Evolutionary conservation across 2,329 filamentous ascomycete genomes (phyloP), one percentile per base, ranked within the genome.

Genomic region (Xenoacremonium recifei): DNA sequence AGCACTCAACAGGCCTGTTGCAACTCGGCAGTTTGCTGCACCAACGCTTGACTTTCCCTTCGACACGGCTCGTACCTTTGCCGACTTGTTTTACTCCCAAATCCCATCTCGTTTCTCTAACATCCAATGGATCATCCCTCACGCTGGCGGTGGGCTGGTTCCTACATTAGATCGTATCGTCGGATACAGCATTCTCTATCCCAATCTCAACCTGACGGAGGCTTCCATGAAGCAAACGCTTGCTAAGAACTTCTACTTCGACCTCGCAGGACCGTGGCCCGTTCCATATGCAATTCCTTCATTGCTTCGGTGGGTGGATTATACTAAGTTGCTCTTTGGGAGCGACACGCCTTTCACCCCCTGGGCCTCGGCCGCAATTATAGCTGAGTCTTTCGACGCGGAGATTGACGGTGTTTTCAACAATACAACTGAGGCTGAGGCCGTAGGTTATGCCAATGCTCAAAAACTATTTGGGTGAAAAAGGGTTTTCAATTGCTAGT

Each of bases 221-320:
- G 73, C 80, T 2, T 36, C 25, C 2, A 18, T 58, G 33, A 50
- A 40, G 11, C 42, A 34, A 1, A 49, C 43, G 4, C 42, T 58
- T 1, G 23, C 39, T 0, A 30, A 33, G 1, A 53, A 44, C 18
- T 58, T 58, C 37, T 58, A 52, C 44, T 55, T 58, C 29, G 55
- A 58, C n/a, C 48, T 58, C 4, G 53, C 55, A 2, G 55, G 55
- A 1, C 54, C 54, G 2, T 57, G 55, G 55, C 51, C 54, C 4
- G 53, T 51, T 4, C 35, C 39, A 3, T 46, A 35, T 2, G 50
- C 51, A 3, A 47, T 57, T 15, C 48, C 54, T 1, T 12, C 55
- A 0, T 29, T 58, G 13, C 45, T 56, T 6, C 49, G 50, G 12
- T 58, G 55, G 55, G 54, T 55, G 2, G 37, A 47, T 31, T 44